Evolutionary conservation across 2,329 filamentous ascomycete genomes (phyloP).

Genomic region (Arthroderma sp.): DNA sequence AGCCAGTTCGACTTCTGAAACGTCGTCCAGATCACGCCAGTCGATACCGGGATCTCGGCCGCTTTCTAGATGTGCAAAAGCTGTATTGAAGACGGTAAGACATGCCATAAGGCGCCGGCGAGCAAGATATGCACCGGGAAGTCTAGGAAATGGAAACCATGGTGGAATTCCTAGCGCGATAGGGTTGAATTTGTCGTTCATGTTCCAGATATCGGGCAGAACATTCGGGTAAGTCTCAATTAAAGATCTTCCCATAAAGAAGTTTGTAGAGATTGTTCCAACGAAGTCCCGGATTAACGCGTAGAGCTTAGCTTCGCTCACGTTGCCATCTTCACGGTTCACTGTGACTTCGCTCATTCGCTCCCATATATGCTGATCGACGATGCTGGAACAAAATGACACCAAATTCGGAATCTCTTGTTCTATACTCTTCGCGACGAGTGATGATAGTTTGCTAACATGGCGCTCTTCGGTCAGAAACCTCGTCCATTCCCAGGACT

Average conservation of each 20-base stretch:
- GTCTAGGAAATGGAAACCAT: slow-evolving; percentile 40
- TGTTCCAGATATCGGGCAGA: slow-evolving; percentile 41
- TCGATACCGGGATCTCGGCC: slow-evolving; percentile 30
- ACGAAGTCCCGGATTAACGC: slow-evolving; percentile 45
- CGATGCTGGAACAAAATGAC: slow-evolving; percentile 44
- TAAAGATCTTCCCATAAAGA: slow-evolving; percentile 41
- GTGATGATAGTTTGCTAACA: slow-evolving; percentile 28
- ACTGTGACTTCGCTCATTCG: slow-evolving; percentile 34
- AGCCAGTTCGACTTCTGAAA: slow-evolving; percentile 32
- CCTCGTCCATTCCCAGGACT: slow-evolving; percentile 26
- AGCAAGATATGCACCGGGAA: slow-evolving; percentile 36
- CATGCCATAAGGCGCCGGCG: slow-evolving; percentile 29
- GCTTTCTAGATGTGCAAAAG: slow-evolving; percentile 30
- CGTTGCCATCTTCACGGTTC: slow-evolving; percentile 25
- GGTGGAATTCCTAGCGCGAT: slow-evolving; percentile 44
- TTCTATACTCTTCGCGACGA: slow-evolving; percentile 28
- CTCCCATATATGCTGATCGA: slow-evolving; percentile 53
- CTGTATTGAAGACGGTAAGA: slow-evolving; percentile 30
- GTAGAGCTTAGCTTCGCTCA: slow-evolving; percentile 41
- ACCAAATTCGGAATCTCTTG: slow-evolving; percentile 42
- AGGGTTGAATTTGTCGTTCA: slow-evolving; percentile 42
- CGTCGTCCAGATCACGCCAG: slow-evolving; percentile 37
- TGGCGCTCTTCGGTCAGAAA: slow-evolving; percentile 36
- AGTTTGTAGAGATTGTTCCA: slow-evolving; percentile 34
- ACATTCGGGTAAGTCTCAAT: slow-evolving; percentile 40